Percentiles rank a stretch among this genome's conserved stretches.
These are phyloP conservation scores for Boletus fagicola DNA, from an alignment of 768 basidiomycete genomes.

Conservation along the genomic window DNA sequence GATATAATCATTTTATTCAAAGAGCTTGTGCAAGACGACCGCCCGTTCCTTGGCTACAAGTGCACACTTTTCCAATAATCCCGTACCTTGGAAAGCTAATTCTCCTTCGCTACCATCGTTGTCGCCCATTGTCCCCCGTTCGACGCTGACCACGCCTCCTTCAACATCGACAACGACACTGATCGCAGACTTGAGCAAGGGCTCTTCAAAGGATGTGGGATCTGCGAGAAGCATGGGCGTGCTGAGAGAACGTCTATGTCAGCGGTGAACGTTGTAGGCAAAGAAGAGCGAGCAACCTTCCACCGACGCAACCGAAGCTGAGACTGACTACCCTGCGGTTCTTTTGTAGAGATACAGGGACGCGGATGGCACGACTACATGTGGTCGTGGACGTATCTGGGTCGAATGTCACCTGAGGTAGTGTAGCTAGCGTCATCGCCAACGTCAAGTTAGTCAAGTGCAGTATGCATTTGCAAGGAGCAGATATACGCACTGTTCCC, in stretches of 20 bases:
- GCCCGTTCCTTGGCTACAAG: constrained; percentile 23
- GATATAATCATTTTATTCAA: no score
- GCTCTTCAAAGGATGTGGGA: constrained; percentile 89
- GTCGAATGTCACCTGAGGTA: constrained; percentile 72
- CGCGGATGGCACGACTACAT: constrained; percentile 52
- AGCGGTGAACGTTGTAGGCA: background rate
- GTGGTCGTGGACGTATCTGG: constrained; percentile 61
- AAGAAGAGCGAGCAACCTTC: constrained; percentile 10
- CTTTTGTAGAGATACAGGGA: constrained; percentile 45
- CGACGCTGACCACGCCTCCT: constrained; percentile 23
- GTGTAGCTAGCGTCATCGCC: constrained; percentile 43
- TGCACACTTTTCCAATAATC: constrained; percentile 20
- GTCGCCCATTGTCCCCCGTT: constrained; percentile 25
- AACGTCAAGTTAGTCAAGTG: background rate
- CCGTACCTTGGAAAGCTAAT: background rate
- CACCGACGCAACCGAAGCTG: constrained; percentile 27
- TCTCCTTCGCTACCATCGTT: constrained; percentile 16
- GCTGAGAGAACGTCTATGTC: constrained; percentile 8
- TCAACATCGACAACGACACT: constrained; percentile 56
- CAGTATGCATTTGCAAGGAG: constrained; percentile 40
- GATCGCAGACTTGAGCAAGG: constrained; percentile 71
- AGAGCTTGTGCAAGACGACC: constrained; percentile 20
- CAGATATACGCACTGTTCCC: constrained; percentile 65
- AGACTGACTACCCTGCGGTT: constrained; percentile 19
- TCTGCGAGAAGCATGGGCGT: constrained; percentile 66